Evolutionary conservation across 345 rosid genomes (phyloP).

Genomic region (Citrus maxima): DNA sequence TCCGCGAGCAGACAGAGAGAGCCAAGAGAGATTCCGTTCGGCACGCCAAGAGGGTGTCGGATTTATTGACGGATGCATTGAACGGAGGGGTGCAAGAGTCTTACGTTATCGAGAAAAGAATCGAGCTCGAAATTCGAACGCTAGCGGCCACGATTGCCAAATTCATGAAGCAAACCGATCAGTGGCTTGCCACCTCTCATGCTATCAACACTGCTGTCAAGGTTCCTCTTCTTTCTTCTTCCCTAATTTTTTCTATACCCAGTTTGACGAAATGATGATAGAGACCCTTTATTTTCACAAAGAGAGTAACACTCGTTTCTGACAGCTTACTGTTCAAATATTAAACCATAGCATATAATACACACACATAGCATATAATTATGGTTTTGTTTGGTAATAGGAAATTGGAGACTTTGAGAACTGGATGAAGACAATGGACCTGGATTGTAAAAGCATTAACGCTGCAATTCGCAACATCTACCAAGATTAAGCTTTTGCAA

Average conservation of each 20-base stretch:
- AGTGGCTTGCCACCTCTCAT: conserved; percentile 73
- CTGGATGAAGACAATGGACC: conserved; percentile 96
- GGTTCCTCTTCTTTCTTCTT: conserved; percentile 27
- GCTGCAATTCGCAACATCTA: conserved; percentile 74
- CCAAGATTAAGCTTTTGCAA: conserved; percentile 26
- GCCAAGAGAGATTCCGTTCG: conserved; percentile 71
- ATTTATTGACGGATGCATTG: conserved; percentile 69
- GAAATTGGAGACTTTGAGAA: conserved; percentile 97
- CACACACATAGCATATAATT: too few species aligned
- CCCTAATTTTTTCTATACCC: background rate
- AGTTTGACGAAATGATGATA: too few species aligned
- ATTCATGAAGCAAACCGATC: conserved; percentile 76
- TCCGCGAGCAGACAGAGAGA: conserved; percentile 67
- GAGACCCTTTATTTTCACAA: too few species aligned
- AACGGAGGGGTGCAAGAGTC: conserved; percentile 84
- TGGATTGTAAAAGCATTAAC: conserved; percentile 72
- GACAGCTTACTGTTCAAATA: too few species aligned
- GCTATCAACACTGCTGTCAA: conserved; percentile 76
- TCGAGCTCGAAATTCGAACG: conserved; percentile 70
- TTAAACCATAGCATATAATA: too few species aligned
- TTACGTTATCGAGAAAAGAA: conserved; percentile 72
- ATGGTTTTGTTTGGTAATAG: conserved; percentile 31
- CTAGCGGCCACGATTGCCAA: conserved; percentile 55
- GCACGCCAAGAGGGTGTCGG: conserved; percentile 63
- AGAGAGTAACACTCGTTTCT: too few species aligned